Conservation (phyloP, 2,329 filamentous ascomycete species). For the Coleophoma cylindrospora region DNA sequence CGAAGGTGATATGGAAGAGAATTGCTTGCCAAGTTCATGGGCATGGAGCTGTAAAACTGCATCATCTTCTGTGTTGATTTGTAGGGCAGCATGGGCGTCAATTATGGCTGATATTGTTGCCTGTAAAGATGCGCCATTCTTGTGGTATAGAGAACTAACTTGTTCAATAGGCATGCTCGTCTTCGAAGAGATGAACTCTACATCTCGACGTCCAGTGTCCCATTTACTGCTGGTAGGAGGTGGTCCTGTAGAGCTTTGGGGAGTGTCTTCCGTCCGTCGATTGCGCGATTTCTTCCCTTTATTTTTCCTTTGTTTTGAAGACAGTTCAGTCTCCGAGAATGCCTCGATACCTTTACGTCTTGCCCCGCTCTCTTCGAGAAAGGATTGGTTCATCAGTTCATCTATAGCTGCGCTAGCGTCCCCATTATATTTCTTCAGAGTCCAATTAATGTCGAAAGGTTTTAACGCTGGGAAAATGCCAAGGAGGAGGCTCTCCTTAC, state of each 20-base stretch:
- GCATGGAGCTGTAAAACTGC: constrained; percentile 41
- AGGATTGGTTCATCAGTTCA: constrained; percentile 73
- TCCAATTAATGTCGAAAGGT: constrained; percentile 58
- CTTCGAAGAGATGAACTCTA: constrained; percentile 54
- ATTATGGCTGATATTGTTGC: constrained; percentile 48
- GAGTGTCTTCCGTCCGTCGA: constrained; percentile 21
- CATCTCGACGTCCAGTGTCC: constrained; percentile 49
- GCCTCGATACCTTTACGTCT: constrained; percentile 74
- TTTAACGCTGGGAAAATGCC: constrained; percentile 70
- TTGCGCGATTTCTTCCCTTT: constrained; percentile 33
- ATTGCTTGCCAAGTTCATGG: constrained; percentile 47
- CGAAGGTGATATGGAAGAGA: constrained; percentile 41
- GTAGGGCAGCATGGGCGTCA: constrained; percentile 17
- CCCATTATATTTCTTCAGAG: constrained; percentile 61
- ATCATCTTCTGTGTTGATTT: constrained; percentile 37
- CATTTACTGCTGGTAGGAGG: constrained; percentile 43
- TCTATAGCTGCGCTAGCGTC: constrained; percentile 70
- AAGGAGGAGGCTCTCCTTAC: constrained; percentile 58
- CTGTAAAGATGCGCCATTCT: constrained; percentile 49
- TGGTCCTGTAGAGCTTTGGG: constrained; percentile 4
- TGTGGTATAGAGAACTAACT: constrained; percentile 55
- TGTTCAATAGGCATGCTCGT: constrained; percentile 39
- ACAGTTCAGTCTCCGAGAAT: constrained; percentile 56
- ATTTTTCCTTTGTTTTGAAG: constrained; percentile 24
- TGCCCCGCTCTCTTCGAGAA: constrained; percentile 63